phyloP scores from a whole-genome alignment of 2,329 filamentous ascomycete genomes.

The Claviceps purpurea region DNA sequence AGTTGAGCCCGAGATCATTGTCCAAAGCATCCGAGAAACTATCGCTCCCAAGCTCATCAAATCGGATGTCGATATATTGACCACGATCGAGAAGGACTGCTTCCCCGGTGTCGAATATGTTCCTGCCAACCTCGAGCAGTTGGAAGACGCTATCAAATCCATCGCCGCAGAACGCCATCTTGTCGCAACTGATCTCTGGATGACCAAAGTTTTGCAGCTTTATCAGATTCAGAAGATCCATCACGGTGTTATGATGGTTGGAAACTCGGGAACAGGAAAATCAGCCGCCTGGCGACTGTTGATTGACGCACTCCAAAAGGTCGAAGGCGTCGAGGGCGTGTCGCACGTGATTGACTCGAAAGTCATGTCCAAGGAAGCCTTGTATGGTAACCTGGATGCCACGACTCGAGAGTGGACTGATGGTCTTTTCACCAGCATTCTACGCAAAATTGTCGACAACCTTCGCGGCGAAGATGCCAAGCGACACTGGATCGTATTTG shows the following conservation, averaged over 20 bases:
- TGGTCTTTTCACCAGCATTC: conserved; percentile 91
- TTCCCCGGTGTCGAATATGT: conserved; percentile 93
- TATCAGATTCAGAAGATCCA: conserved; percentile 98
- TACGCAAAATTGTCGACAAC: conserved; percentile 98
- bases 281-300: conserved; percentile 89
- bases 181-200: conserved; percentile 87
- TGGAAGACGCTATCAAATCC: conserved; percentile 69
- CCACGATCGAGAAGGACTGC: conserved; percentile 64
- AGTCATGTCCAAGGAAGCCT: conserved; percentile 97
- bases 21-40: conserved; percentile 95
- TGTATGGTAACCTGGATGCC: conserved; percentile 91
- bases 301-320: conserved; percentile 77
- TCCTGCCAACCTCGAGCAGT: conserved; percentile 67
- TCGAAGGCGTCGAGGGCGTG: conserved; percentile 85
- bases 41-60: conserved; percentile 96
- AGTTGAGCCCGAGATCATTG: conserved; percentile 92
- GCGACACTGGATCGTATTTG: conserved; percentile 98
- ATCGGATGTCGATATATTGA: conserved; percentile 80
- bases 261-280: conserved; percentile 93
- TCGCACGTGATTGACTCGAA: conserved; percentile 98
- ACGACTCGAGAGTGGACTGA: conserved; percentile 99
- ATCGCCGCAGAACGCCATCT: conserved; percentile 77
- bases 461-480: conserved; percentile 93
- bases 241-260: conserved; percentile 99
- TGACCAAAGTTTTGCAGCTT: conserved; percentile 91